These are phyloP conservation scores for Quercus lobata DNA, from an alignment of 331 rosid genomes.

Conservation along the genomic window DNA sequence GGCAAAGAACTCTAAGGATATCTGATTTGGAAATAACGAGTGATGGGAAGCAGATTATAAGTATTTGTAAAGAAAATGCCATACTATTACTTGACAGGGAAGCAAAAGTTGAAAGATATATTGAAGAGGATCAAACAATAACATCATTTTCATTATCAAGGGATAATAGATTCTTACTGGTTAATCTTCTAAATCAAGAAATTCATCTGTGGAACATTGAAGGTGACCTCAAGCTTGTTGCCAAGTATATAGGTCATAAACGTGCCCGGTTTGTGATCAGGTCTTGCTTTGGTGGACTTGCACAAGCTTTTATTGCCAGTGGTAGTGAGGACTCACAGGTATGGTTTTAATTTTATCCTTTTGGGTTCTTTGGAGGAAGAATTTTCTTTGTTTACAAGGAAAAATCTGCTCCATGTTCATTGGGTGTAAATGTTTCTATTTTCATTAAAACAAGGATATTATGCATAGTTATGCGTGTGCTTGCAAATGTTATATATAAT, in stretches of 20 bases:
- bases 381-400: not conserved
- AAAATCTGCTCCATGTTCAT: not conserved
- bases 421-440: not conserved
- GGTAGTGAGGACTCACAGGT: conserved; percentile 99
- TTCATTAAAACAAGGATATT: not conserved
- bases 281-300: conserved; percentile 94
- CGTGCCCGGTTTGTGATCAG: conserved; percentile 78
- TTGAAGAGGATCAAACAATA: conserved; percentile 74
- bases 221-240: conserved; percentile 60
- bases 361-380: not conserved
- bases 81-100: conserved; percentile 74
- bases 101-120: conserved; percentile 65
- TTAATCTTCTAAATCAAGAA: conserved; percentile 89
- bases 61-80: conserved; percentile 61
- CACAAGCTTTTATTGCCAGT: conserved; percentile 89
- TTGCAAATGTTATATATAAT: not conserved
- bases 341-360: conserved; percentile 15
- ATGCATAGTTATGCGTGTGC: not conserved
- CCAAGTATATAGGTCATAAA: conserved; percentile 78
- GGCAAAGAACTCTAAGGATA: conserved; percentile 69
- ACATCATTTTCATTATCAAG: conserved; percentile 83
- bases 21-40: conserved; percentile 82
- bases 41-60: conserved; percentile 71
- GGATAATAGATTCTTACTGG: conserved; percentile 70
- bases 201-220: conserved; percentile 91